phyloP scores from a whole-genome alignment of 306 rosid genomes.

The Parietaria judaica region DNA sequence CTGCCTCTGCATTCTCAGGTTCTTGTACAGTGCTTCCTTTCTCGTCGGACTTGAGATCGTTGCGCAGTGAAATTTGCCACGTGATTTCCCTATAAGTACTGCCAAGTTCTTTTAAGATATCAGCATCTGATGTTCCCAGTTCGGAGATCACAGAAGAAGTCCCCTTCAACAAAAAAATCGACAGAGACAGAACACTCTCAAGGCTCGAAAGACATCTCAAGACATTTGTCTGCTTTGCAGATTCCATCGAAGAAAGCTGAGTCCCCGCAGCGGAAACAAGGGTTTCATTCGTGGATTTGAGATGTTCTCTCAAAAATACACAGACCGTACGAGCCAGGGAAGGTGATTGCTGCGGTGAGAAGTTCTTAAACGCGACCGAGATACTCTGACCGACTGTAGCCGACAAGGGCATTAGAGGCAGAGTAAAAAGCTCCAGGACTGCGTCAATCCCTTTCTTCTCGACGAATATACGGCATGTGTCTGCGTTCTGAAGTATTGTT shows the following conservation, averaged over 20 bases:
- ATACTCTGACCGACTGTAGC: conserved; percentile 78
- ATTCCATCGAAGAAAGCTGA: conserved; percentile 70
- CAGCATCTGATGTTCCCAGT: conserved; percentile 78
- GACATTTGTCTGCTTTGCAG: conserved; percentile 53
- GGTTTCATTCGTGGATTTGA: conserved; percentile 80
- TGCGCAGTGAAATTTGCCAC: conserved; percentile 85
- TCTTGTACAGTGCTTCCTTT: conserved; percentile 66
- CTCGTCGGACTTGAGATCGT: conserved; percentile 70
- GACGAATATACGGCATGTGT: conserved; percentile 85
- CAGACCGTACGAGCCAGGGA: conserved; percentile 88
- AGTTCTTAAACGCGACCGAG: conserved; percentile 84
- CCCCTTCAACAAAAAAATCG: conserved; percentile 81
- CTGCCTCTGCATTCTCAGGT: conserved; percentile 57
- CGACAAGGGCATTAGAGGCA: conserved; percentile 80
- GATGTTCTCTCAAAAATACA: conserved; percentile 68
- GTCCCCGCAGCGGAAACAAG: conserved; percentile 66
- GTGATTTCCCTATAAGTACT: conserved; percentile 71
- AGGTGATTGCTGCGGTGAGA: conserved; percentile 87
- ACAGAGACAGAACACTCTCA: conserved; percentile 71
- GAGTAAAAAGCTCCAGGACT: conserved; percentile 69
- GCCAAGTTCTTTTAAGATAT: conserved; percentile 85
- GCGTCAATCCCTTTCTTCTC: conserved; percentile 95
- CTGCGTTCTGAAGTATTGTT: conserved; percentile 93
- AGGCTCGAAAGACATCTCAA: conserved; percentile 77
- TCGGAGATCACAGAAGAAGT: conserved; percentile 76